Base-by-base conservation (phyloP, 2,329 filamentous ascomycete genomes). In the Epichloe typhina region DNA sequence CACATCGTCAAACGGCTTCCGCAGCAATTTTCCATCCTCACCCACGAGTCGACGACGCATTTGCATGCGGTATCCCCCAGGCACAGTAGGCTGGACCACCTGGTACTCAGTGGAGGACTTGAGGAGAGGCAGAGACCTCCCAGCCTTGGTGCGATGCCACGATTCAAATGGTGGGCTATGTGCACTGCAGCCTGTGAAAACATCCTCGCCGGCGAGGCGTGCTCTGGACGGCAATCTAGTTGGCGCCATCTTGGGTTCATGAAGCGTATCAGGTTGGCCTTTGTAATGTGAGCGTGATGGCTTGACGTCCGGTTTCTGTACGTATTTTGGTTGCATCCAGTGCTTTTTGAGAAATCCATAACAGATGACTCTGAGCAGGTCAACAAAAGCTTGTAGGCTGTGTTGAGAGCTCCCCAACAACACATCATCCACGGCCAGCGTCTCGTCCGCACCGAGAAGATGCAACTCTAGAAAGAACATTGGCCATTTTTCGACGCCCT, bases 401-500 rank as follows among this genome's bases (percentile, higher is more conserved):
- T 68, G 71, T 1, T 70, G 63, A 31, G 71, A 69, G 12, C 75
- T 69, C 49, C 75, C 68, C 2, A 78, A 61, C 12, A 74, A 61
- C 12, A 74, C 21, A 2, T 62, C 56, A 19, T 67, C 62, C 5
- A 62, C 50, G 17, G 66, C 63, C n/a, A 71, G 65, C 2, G 64
- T 31, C n/a, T 66, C 64, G 2, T 59, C 53, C 11, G 52, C 50
- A 44, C 45, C 50, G 21, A 50, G 51, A 39, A 75, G 59, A 2
- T 72, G 68, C 37, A 95, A 77, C 31, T 79, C 79, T n/a, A 97
- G 68, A 58, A 83, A 85, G 59, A 95, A 97, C 82, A 91, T 91
- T 0, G 91, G 89, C 82, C 88, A 93, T 47, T 80, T 77, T 59
- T 96, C 88, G 9, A 90, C 70, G 0, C 81, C 75, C 61, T 87